Evolutionary conservation across 2,329 filamentous ascomycete species (phyloP).

Genomic region (Monosporascus sp.): DNA sequence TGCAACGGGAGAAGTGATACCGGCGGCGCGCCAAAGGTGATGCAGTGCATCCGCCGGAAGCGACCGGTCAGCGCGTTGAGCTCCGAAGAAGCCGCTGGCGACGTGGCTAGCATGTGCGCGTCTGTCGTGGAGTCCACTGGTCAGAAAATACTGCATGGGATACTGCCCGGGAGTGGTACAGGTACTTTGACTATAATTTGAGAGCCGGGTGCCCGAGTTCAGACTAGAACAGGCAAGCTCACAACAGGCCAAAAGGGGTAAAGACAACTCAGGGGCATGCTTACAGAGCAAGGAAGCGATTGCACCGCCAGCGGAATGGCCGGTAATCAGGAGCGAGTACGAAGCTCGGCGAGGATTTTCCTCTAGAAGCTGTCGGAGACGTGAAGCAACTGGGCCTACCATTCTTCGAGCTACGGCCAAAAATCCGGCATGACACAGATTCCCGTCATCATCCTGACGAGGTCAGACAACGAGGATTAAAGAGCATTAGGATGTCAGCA

Average conservation of each 20-base stretch:
- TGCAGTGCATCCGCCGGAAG: conserved; percentile 77
- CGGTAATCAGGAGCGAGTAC: conserved; percentile 75
- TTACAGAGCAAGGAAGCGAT: conserved; percentile 67
- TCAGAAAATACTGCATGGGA: too few relatives aligned
- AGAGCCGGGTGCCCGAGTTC: too few relatives aligned
- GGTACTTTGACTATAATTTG: too few relatives aligned
- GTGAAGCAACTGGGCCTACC: conserved; percentile 65
- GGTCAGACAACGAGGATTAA: conserved; percentile 7
- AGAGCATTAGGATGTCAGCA: not conserved
- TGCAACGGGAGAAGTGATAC: conserved; percentile 65
- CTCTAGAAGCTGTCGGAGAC: conserved; percentile 63
- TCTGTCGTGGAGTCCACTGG: conserved; percentile 23
- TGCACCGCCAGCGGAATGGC: conserved; percentile 81
- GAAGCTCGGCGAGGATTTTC: conserved; percentile 63
- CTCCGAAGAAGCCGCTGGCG: conserved; percentile 54
- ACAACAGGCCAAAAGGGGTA: too few relatives aligned
- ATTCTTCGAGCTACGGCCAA: conserved; percentile 70
- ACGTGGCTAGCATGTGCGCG: conserved; percentile 68
- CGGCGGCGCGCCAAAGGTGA: conserved; percentile 81
- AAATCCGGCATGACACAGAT: conserved; percentile 78
- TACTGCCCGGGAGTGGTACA: too few relatives aligned
- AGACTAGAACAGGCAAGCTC: too few relatives aligned
- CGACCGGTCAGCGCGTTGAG: conserved; percentile 62
- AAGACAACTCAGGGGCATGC: too few relatives aligned
- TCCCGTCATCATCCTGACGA: conserved; percentile 61